Conservation (phyloP, 2,329 filamentous ascomycete species). For the Cryphonectria carpinicola region DNA sequence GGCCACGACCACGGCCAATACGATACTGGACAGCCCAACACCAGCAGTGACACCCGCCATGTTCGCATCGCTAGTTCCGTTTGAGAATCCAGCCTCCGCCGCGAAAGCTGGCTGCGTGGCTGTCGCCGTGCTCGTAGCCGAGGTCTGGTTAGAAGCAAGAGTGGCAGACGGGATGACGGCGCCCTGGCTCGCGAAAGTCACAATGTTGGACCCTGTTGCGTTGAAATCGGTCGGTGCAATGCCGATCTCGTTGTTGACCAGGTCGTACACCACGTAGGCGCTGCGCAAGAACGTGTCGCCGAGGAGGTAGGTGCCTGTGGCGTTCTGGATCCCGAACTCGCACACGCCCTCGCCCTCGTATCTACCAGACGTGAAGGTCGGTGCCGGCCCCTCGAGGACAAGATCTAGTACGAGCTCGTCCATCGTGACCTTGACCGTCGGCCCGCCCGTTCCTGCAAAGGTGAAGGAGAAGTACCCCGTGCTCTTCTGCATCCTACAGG, state of each 20-base stretch:
- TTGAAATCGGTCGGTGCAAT: constrained; percentile 61
- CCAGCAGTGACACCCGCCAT: constrained; percentile 31
- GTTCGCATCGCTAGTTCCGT: constrained; percentile 31
- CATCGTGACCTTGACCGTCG: constrained; percentile 57
- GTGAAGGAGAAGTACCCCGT: constrained; percentile 58
- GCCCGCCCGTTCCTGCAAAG: constrained; percentile 53
- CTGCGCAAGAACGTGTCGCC: constrained; percentile 64
- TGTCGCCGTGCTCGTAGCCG: constrained; percentile 35
- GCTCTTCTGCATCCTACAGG: constrained; percentile 52
- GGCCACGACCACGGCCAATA: neutral
- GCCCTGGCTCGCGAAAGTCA: constrained; percentile 53
- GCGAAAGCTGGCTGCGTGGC: constrained; percentile 39
- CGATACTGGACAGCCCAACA: constrained; percentile 32
- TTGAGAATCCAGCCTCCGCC: constrained; percentile 43
- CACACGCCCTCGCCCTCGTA: constrained; percentile 53
- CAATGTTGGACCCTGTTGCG: constrained; percentile 52
- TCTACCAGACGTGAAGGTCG: constrained; percentile 44
- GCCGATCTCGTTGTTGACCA: constrained; percentile 60
- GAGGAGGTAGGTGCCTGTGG: constrained; percentile 48
- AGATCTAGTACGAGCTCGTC: constrained; percentile 59
- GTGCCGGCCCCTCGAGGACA: constrained; percentile 38
- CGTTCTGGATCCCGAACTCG: constrained; percentile 61
- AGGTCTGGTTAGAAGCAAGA: constrained; percentile 44
- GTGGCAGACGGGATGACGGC: constrained; percentile 57
- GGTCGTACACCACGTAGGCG: constrained; percentile 64